phyloP scores from a whole-genome alignment of 2,329 filamentous ascomycete genomes.

The Drechslerella dactyloides region DNA sequence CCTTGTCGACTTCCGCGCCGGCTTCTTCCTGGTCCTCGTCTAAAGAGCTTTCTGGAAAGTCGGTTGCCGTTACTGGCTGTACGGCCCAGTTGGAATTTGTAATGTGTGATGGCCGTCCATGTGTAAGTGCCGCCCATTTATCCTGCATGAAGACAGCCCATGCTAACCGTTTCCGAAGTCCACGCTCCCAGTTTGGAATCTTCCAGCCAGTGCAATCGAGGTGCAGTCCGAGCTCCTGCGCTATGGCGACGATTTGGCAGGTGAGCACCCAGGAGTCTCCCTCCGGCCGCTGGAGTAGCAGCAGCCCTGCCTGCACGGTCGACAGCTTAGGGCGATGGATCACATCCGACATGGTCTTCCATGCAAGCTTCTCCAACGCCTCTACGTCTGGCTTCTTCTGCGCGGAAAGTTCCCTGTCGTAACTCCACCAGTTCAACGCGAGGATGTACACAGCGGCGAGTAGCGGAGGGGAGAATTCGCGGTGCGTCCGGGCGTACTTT shows the following conservation, averaged over 20 bases:
- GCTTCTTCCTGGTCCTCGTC: constrained; percentile 60
- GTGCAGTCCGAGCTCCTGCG: constrained; percentile 85
- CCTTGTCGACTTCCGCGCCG: constrained; percentile 60
- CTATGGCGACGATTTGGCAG: constrained; percentile 83
- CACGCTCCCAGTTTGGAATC: constrained; percentile 85
- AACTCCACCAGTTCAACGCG: constrained; percentile 68
- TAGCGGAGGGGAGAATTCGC: constrained; percentile 67
- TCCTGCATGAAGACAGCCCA: constrained; percentile 96
- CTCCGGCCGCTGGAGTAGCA: constrained; percentile 76
- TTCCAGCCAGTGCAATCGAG: constrained; percentile 87
- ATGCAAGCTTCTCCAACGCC: constrained; percentile 75
- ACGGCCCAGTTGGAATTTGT: constrained; percentile 78
- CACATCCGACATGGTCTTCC: constrained; percentile 74
- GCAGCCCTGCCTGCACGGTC: constrained; percentile 76
- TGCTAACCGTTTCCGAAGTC: constrained; percentile 80
- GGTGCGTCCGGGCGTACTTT: constrained; percentile 66
- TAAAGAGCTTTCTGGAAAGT: constrained; percentile 76
- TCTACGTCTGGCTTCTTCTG: constrained; percentile 69
- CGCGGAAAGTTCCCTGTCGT: constrained; percentile 64
- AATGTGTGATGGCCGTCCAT: constrained; percentile 82
- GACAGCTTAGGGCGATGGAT: constrained; percentile 83
- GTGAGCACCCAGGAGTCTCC: constrained; percentile 84
- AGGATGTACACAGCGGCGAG: constrained; percentile 69
- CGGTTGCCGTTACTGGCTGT: constrained; percentile 67
- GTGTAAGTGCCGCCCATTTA: constrained; percentile 85